phyloP scores from a whole-genome alignment of 306 rosid species.

The Cucumis hystrix region DNA sequence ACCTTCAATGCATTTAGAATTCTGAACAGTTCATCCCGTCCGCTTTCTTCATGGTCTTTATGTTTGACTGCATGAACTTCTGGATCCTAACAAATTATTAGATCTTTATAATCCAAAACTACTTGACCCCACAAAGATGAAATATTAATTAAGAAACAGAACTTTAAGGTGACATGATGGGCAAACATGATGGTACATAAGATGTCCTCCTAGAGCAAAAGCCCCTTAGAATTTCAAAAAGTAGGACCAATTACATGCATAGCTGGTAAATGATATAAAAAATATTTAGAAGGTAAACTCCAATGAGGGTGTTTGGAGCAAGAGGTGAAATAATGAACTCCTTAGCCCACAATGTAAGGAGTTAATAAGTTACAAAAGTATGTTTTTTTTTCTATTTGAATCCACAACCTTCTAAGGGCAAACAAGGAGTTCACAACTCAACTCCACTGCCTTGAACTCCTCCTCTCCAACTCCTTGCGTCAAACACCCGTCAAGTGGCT shows the following conservation, averaged over 20 bases:
- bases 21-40: constrained; percentile 30
- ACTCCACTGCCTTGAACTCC: no score
- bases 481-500: no score
- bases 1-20: constrained; percentile 2
- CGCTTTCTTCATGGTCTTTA: constrained; percentile 35
- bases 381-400: no score
- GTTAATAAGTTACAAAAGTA: no score
- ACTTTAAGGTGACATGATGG: no score
- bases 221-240: not conserved
- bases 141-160: not conserved
- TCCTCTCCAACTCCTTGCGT: no score
- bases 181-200: not conserved
- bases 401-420: no score
- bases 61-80: constrained; percentile 39
- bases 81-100: constrained; percentile 34
- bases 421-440: no score
- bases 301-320: not conserved
- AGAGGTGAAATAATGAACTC: no score
- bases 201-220: not conserved
- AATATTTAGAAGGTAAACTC: not conserved
- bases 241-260: not conserved
- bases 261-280: not conserved
- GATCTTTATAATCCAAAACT: not conserved
- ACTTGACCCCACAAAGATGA: not conserved
- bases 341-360: no score